These are phyloP conservation scores for Pyrus communis DNA, from an alignment of 306 rosid genomes.

Conservation along the genomic window DNA sequence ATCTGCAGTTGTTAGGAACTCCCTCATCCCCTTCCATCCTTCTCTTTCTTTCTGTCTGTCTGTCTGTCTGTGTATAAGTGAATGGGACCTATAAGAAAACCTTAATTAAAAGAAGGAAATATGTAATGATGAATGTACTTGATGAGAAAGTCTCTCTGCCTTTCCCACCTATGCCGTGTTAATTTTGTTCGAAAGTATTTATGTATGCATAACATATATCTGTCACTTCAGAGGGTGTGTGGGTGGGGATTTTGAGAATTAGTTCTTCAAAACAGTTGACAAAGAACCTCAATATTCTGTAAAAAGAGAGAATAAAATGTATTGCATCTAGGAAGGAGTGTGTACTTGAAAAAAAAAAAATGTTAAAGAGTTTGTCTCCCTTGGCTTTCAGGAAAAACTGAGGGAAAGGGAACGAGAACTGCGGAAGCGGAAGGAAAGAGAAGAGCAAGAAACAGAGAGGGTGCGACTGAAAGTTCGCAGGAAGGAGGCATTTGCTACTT, in stretches of 20 bases:
- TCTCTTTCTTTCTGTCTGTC: not conserved
- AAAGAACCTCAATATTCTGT: not conserved
- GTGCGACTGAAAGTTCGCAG: conserved; percentile 78
- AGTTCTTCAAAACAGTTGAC: not conserved
- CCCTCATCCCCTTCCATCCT: not conserved
- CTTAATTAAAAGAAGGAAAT: not conserved
- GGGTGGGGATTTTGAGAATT: not conserved
- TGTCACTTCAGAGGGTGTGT: not conserved
- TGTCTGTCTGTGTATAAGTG: not conserved
- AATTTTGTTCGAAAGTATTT: not conserved
- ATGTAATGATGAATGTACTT: not conserved
- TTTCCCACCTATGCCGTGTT: not conserved
- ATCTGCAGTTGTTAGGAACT: not conserved
- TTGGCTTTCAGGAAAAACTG: conserved; percentile 67
- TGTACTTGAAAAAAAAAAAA: not conserved
- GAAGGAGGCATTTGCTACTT: conserved; percentile 78
- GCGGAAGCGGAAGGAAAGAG: conserved; percentile 95
- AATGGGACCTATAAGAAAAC: not conserved
- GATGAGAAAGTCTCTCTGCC: not conserved
- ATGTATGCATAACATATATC: not conserved
- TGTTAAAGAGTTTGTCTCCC: not conserved
- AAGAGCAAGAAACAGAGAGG: conserved; percentile 95
- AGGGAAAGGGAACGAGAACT: conserved; percentile 91
- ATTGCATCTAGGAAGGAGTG: not conserved
- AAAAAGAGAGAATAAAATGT: not conserved